phyloP scores from a whole-genome alignment of 176 grass and related monocot species.

The Oryza meyeriana region DNA sequence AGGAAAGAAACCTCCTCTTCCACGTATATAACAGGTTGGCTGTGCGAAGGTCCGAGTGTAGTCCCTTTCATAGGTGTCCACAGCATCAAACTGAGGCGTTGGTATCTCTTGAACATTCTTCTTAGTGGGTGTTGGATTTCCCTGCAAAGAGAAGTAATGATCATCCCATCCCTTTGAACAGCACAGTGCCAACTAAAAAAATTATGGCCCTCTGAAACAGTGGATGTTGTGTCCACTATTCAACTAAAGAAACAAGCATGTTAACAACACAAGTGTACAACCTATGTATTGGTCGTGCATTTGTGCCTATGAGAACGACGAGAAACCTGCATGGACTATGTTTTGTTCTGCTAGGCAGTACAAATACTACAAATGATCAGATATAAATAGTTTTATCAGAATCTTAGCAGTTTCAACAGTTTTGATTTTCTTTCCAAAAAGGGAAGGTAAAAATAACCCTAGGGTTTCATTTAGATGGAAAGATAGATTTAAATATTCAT shows the following conservation, averaged over 20 bases:
- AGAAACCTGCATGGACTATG: not conserved
- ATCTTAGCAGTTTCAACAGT: not conserved
- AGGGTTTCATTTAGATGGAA: not conserved
- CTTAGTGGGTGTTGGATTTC: constrained; percentile 58
- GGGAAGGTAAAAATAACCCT: not conserved
- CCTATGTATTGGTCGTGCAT: not conserved
- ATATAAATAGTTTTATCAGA: not conserved
- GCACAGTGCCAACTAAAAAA: not conserved
- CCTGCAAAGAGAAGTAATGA: constrained; percentile 42
- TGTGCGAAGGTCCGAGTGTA: constrained; percentile 92
- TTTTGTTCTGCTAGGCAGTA: not conserved
- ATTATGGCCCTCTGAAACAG: not conserved
- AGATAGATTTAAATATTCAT: not conserved
- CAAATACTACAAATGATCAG: not conserved
- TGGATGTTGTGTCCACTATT: not conserved
- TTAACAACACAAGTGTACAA: not conserved
- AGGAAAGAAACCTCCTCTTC: constrained; percentile 85
- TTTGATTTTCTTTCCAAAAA: not conserved
- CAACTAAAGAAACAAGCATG: not conserved
- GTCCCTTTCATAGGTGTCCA: constrained; percentile 95
- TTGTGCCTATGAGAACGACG: not conserved
- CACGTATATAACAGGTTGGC: constrained; percentile 82
- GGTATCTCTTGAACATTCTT: constrained; percentile 89
- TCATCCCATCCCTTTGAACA: not conserved
- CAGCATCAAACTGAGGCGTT: constrained; percentile 84